Evolutionary conservation across 2,329 filamentous ascomycete genomes (phyloP), one percentile per base, ranked within the genome.

Genomic region (Claviceps pazoutovae): DNA sequence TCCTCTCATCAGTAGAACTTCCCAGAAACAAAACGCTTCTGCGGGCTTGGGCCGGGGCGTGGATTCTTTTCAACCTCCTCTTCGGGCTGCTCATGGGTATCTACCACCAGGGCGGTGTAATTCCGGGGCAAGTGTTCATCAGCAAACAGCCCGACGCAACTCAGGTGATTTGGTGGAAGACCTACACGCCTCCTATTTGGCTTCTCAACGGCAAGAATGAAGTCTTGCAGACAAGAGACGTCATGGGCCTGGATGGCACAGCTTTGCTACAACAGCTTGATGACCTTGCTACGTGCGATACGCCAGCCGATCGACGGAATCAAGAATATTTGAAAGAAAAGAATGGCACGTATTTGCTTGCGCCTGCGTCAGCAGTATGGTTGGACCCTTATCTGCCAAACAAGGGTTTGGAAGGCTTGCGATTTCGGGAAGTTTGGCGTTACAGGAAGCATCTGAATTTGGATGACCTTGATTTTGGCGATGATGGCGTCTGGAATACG

Each of bases 81-180:
- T 72, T 89, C 3, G 86, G 84, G 4, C 61, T 83, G 0, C 64
- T 91, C 46, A 89, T 90, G 83, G 86, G 86, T n/a, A 71, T 80
- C 4, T 91, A 88, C 61, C 86, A 91, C 64, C 86, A 91, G 67
- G 86, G 84, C 30, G 86, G 86, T 44, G 79, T 90, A 26, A 75
- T 91, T 1, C 84, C 86, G 0, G 81, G 80, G 6, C 86, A 91
- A 60, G 79, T 85, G 0, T 87, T 87, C 62, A 74, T 91, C 61
- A 84, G 81, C 60, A 78, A 78, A 51, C 82, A 86, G 57, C 74
- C 79, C 4, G 82, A 84, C 56, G 80, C 84, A 8, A 82, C 80
- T 1, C 75, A 83, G 37, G 83, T 83, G 3, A 74, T 86, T 49
- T 91, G 86, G 86, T 91, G 86, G 86, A 90, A 89, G 65, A 90